phyloP scores from a whole-genome alignment of 2,329 filamentous ascomycete species.

The Laburnicola sp. region DNA sequence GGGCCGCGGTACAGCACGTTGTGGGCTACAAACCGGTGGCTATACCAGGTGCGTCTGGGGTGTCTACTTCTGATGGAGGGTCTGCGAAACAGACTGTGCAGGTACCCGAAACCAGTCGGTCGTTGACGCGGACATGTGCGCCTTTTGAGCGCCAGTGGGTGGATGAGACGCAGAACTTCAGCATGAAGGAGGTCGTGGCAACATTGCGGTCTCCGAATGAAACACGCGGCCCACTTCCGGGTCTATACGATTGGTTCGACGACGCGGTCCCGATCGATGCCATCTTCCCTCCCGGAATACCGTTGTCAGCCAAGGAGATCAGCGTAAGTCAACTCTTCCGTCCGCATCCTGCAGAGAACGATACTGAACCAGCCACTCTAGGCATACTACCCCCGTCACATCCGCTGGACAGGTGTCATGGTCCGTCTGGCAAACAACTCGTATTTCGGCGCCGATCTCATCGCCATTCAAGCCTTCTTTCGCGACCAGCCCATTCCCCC shows the following conservation, averaged over 20 bases:
- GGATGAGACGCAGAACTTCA: conserved; percentile 26
- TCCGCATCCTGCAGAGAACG: not conserved
- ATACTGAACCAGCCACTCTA: not conserved
- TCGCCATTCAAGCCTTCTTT: conserved; percentile 29
- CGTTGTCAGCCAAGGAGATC: conserved; percentile 31
- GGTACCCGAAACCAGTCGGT: too few relatives aligned
- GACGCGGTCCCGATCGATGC: conserved; percentile 24
- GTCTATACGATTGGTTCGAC: conserved; percentile 21
- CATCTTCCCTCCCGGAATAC: conserved; percentile 30
- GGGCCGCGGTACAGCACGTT: too few relatives aligned
- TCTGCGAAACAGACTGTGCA: too few relatives aligned
- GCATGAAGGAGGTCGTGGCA: conserved; percentile 10
- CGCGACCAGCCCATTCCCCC: conserved; percentile 14
- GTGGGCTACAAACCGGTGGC: too few relatives aligned
- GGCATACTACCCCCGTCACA: conserved; percentile 35
- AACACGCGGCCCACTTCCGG: not conserved
- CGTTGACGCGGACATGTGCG: too few relatives aligned
- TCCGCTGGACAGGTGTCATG: conserved; percentile 27
- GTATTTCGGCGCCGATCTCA: conserved; percentile 24
- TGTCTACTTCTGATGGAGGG: too few relatives aligned
- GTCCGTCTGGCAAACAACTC: conserved; percentile 28
- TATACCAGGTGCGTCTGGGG: too few relatives aligned
- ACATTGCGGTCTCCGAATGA: not conserved
- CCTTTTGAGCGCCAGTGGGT: conserved; percentile 21
- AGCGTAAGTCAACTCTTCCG: not conserved